phyloP scores from a whole-genome alignment of 2,329 filamentous ascomycete species.

The Monosporascus sp. region DNA sequence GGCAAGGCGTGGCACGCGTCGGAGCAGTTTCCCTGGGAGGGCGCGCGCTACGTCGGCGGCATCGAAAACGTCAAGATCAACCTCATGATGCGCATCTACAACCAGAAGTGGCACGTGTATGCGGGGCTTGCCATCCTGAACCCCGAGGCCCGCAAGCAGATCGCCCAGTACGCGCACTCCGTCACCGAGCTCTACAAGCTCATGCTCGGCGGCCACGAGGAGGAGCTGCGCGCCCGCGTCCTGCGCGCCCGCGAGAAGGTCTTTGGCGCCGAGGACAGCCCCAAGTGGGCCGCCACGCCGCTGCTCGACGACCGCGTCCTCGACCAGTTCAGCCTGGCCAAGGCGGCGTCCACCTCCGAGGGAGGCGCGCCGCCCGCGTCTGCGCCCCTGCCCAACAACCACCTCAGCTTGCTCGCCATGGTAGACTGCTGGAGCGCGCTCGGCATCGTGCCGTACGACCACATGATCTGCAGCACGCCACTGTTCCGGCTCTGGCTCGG shows the following conservation, averaged over 20 bases:
- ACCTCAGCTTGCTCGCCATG: constrained; percentile 89
- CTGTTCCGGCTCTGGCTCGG: constrained; percentile 95
- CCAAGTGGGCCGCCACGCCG: constrained; percentile 55
- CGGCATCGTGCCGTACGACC: constrained; percentile 92
- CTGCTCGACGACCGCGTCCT: constrained; percentile 79
- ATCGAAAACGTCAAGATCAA: constrained; percentile 99
- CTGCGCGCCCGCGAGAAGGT: constrained; percentile 62
- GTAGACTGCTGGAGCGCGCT: constrained; percentile 97
- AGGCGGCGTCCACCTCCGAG: constrained; percentile 2
- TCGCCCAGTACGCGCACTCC: constrained; percentile 85
- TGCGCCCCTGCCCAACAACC: constrained; percentile 74
- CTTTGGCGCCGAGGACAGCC: constrained; percentile 63
- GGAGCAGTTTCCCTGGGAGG: constrained; percentile 94
- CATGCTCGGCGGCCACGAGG: constrained; percentile 80
- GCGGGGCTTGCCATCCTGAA: constrained; percentile 96
- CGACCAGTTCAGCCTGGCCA: constrained; percentile 81
- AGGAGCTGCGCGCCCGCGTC: constrained; percentile 69
- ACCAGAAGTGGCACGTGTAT: constrained; percentile 99
- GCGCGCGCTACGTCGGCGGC: constrained; percentile 89
- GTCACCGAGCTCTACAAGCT: constrained; percentile 95
- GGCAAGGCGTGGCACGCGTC: constrained; percentile 96
- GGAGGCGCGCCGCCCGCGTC: constrained; percentile 28
- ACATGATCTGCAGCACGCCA: constrained; percentile 99
- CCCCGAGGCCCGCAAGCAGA: constrained; percentile 85
- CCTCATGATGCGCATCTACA: constrained; percentile 92